phyloP scores from a whole-genome alignment of 352 stramenopile species.

The Phytopythium helicoides region DNA sequence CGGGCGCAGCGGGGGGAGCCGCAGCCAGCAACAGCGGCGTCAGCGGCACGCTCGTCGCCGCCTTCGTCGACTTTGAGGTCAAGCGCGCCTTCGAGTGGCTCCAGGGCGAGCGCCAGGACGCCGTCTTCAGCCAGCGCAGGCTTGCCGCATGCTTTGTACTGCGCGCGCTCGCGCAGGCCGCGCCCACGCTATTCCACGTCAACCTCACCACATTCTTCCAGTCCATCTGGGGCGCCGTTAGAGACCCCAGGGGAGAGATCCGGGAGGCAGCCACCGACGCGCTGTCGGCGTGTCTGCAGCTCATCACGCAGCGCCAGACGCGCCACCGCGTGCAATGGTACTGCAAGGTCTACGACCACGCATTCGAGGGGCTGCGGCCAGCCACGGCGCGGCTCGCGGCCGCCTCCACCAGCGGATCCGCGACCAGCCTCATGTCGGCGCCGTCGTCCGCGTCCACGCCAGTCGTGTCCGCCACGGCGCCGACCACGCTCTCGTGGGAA shows the following conservation, averaged over 20 bases:
- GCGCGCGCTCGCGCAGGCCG: conserved; percentile 80
- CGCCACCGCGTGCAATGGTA: conserved; percentile 90
- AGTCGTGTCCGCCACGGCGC: not conserved
- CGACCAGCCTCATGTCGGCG: conserved; percentile 4
- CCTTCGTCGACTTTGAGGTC: conserved; percentile 93
- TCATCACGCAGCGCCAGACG: conserved; percentile 82
- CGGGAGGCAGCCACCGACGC: conserved; percentile 80
- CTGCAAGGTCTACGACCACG: conserved; percentile 90
- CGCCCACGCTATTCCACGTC: conserved; percentile 89
- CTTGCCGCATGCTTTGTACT: conserved; percentile 86
- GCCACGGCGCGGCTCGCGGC: conserved; percentile 12
- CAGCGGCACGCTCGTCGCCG: conserved; percentile 81
- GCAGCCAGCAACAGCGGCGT: conserved; percentile 34
- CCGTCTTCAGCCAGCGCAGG: conserved; percentile 69
- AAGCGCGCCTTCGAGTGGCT: conserved; percentile 91
- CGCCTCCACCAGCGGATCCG: conserved; percentile 9
- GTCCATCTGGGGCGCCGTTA: conserved; percentile 86
- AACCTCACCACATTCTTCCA: conserved; percentile 92
- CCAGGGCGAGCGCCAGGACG: conserved; percentile 60
- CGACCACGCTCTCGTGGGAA: conserved; percentile 48
- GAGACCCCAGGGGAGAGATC: conserved; percentile 75
- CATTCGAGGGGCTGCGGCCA: conserved; percentile 72
- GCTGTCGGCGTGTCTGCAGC: conserved; percentile 83
- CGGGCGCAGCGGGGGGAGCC: not conserved
- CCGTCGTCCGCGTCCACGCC: conserved; percentile 15